Conservation (phyloP, 73 alveolate genomes). For the Breviolum minutum region DNA sequence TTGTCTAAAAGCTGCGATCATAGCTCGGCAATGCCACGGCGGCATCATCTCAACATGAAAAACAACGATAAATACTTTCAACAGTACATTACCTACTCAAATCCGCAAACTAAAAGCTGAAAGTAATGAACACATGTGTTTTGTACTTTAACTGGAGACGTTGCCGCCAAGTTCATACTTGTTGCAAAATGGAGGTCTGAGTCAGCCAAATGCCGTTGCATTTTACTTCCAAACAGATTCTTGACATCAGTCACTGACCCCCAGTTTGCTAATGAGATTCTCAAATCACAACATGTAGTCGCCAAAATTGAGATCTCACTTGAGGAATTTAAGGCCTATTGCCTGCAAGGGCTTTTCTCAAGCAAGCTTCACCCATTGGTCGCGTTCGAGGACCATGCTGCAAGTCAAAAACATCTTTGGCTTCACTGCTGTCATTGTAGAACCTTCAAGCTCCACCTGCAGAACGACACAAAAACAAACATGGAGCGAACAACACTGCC, state of each 20-base stretch:
- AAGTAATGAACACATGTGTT: not conserved
- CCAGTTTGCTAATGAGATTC: not conserved
- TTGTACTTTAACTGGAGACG: no score
- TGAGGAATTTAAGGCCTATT: not conserved
- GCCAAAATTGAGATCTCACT: not conserved
- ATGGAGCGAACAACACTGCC: not conserved
- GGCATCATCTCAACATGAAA: not conserved
- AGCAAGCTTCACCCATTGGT: not conserved
- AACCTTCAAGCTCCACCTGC: not conserved
- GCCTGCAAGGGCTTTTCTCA: not conserved
- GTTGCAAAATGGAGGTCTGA: not conserved
- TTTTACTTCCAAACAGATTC: no score
- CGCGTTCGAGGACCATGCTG: not conserved
- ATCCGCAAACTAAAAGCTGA: not conserved
- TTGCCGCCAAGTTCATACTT: no score
- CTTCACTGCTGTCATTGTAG: not conserved
- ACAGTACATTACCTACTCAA: not conserved
- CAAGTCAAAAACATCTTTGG: not conserved
- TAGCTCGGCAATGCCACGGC: not conserved
- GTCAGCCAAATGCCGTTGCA: not conserved
- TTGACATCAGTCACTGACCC: not conserved
- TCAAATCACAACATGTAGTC: no score
- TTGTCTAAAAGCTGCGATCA: not conserved
- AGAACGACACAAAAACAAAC: not conserved
- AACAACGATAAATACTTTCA: not conserved